Evolutionary conservation across 2,329 filamentous ascomycete genomes (phyloP).

Genomic region (Pseudocercospora ulei): DNA sequence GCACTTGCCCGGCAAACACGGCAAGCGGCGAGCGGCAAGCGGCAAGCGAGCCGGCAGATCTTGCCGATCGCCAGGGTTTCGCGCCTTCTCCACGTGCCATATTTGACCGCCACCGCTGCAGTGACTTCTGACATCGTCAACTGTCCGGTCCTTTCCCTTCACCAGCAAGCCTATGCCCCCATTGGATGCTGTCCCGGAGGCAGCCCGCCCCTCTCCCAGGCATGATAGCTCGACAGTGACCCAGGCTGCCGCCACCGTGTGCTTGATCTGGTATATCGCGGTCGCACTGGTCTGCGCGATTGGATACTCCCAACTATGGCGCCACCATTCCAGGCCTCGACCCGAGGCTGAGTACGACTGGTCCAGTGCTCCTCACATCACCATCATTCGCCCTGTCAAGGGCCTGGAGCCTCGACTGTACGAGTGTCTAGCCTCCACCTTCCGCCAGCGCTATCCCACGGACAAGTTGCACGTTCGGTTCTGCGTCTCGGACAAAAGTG

Average conservation of each 20-base stretch:
- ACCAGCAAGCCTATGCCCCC: slow-evolving; percentile 26
- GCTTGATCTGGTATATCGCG: slow-evolving; percentile 35
- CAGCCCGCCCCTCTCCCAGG: slow-evolving; percentile 12
- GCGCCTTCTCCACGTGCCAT: not conserved
- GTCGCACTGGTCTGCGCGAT: slow-evolving; percentile 50
- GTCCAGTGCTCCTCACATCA: slow-evolving; percentile 63
- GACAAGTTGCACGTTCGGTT: slow-evolving; percentile 70
- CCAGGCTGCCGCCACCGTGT: slow-evolving; percentile 24
- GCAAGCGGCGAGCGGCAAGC: too few species aligned
- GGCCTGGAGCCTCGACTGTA: slow-evolving; percentile 82
- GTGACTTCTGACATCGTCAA: not conserved
- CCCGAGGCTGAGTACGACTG: slow-evolving; percentile 21
- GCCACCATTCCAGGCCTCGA: slow-evolving; percentile 43
- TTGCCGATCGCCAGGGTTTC: slow-evolving; percentile 2
- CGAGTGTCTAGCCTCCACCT: slow-evolving; percentile 80
- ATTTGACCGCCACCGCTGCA: not conserved
- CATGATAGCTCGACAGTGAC: slow-evolving; percentile 23
- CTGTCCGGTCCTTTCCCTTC: slow-evolving; percentile 1
- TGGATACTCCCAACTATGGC: slow-evolving; percentile 51
- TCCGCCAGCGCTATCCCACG: slow-evolving; percentile 68
- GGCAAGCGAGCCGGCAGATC: too few species aligned
- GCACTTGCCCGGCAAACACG: too few species aligned
- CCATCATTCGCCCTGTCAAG: slow-evolving; percentile 85
- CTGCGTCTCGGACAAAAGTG: slow-evolving; percentile 64
- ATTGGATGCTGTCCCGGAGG: slow-evolving; percentile 22